phyloP scores from a whole-genome alignment of 768 basidiomycete species.

The Macrolepiota dolichaula region DNA sequence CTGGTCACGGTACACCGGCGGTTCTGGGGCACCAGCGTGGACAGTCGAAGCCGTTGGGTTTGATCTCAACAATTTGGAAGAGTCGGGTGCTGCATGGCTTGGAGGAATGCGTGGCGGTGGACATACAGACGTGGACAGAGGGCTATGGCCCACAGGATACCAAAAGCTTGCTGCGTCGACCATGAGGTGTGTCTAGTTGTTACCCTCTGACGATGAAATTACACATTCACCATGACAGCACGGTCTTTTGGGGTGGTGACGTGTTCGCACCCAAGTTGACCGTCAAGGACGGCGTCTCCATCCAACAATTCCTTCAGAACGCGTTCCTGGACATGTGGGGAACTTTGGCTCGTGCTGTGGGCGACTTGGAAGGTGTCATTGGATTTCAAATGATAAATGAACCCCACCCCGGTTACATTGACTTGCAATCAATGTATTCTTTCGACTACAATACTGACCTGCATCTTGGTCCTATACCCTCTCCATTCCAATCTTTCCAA shows the following conservation, averaged over 20 bases:
- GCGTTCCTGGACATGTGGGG: conserved; percentile 80
- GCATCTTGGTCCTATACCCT: conserved; percentile 77
- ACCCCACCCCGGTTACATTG: conserved; percentile 90
- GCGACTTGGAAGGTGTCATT: conserved; percentile 72
- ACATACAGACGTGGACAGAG: conserved; percentile 72
- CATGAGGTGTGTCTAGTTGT: conserved; percentile 60
- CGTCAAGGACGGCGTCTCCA: conserved; percentile 49
- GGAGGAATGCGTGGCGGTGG: conserved; percentile 76
- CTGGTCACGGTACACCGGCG: conserved; percentile 92
- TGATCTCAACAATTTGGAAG: conserved; percentile 74
- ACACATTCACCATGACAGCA: conserved; percentile 40
- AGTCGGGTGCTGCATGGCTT: conserved; percentile 85
- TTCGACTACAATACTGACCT: conserved; percentile 97
- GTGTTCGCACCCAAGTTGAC: conserved; percentile 76
- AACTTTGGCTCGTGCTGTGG: conserved; percentile 60
- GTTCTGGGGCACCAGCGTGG: conserved; percentile 97
- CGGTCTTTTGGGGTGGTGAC: conserved; percentile 92
- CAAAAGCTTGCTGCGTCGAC: conserved; percentile 91
- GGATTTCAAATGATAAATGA: conserved; percentile 98
- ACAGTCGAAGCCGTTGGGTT: conserved; percentile 86
- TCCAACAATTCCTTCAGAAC: conserved; percentile 82
- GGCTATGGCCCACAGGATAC: conserved; percentile 92
- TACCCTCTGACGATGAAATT: background rate
- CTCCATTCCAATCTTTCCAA: conserved; percentile 85
- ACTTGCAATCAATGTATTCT: conserved; percentile 72